A percentile compares a stretch with the other conserved stretches of the same genome.
Conservation (phyloP, 106 monocot genomes). For the Dactylorhiza incarnata region DNA sequence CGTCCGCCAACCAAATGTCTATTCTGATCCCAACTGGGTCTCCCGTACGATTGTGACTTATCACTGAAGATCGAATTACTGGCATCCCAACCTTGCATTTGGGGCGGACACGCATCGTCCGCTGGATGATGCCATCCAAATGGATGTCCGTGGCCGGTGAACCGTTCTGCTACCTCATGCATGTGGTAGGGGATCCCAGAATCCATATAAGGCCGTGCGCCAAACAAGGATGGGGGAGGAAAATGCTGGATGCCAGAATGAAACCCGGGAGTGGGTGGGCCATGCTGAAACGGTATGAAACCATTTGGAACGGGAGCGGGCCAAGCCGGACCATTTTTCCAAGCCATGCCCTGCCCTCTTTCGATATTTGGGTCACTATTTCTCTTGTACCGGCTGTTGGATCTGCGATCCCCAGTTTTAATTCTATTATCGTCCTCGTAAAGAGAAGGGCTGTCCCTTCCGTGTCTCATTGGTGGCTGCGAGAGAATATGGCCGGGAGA, state of each 20-base stretch:
- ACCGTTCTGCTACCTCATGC: slow-evolving; percentile 57
- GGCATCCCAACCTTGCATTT: slow-evolving; percentile 61
- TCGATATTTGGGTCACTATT: slow-evolving; percentile 20
- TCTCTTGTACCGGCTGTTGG: slow-evolving; percentile 27
- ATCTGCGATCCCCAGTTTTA: slow-evolving; percentile 39
- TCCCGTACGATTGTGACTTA: slow-evolving; percentile 45
- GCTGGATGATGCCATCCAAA: slow-evolving; percentile 62
- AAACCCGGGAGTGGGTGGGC: slow-evolving; percentile 50
- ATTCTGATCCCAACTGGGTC: slow-evolving; percentile 60
- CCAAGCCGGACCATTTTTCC: slow-evolving; percentile 59
- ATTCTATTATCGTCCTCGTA: slow-evolving; percentile 55
- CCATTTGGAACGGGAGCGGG: slow-evolving; percentile 63
- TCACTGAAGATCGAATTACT: slow-evolving; percentile 35
- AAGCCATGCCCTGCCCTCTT: slow-evolving; percentile 46
- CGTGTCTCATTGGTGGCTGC: slow-evolving; percentile 29
- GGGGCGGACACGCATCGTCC: slow-evolving; percentile 45
- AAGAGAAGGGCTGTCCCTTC: slow-evolving; percentile 29
- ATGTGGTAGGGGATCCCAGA: slow-evolving; percentile 53
- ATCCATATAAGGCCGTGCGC: slow-evolving; percentile 58
- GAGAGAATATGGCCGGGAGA: slow-evolving; percentile 31
- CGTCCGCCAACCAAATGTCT: slow-evolving; percentile 26
- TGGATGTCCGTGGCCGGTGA: slow-evolving; percentile 52
- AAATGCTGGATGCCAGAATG: slow-evolving; percentile 56
- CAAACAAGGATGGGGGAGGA: slow-evolving; percentile 59
- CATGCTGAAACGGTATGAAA: slow-evolving; percentile 68